Base-by-base conservation (phyloP, 257 asterid species). In the Petrea volubilis region DNA sequence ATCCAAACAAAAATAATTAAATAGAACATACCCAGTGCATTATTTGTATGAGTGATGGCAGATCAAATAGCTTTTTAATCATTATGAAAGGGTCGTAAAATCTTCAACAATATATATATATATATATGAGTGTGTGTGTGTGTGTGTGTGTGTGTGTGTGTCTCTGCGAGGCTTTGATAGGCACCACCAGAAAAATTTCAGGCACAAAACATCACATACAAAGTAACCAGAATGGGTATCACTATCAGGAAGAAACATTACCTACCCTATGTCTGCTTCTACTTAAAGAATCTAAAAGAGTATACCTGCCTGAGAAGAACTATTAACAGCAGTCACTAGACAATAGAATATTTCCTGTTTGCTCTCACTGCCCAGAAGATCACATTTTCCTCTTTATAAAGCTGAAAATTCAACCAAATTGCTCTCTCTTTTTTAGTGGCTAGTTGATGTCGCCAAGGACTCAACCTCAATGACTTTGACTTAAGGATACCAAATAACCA, bases 21-120 rank as follows among this genome's bases (percentile, higher is more conserved):
- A 21, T 51, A 24, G 3, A 43, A 23, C 14, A 28, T 59, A 44
- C 20, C 17, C 9, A n/a, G 7, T n/a, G 33, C 25, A 28, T 33
- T 27, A 59, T 53, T 41, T n/a, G 51, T 21, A 67, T n/a, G 71
- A 69, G 28, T 28, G 56, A 36, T 62, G 9, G 64, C 31, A 64
- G 50, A n/a, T 64, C 56, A 70, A 52, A 44, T 62, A 53, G 21
- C n/a, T 51, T 20, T 38, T 46, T 21, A 15, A 66, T 55, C 41
- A 29, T 31, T 18, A 53, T 10, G 50, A 61, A 38, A 24, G 31
- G 36, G 29, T 4, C 38, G 53, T 43, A 33, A 50, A 27, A 34
- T 24, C 79, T 59, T 59, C 58, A 17, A 24, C 24, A 14, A 14
- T 5, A 38, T n/a, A n/a, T n/a, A n/a, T n/a, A n/a, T n/a, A n/a